These are phyloP conservation scores for Cenchrus purpureus DNA, from an alignment of 176 grass and related monocot genomes.

Conservation along the genomic window DNA sequence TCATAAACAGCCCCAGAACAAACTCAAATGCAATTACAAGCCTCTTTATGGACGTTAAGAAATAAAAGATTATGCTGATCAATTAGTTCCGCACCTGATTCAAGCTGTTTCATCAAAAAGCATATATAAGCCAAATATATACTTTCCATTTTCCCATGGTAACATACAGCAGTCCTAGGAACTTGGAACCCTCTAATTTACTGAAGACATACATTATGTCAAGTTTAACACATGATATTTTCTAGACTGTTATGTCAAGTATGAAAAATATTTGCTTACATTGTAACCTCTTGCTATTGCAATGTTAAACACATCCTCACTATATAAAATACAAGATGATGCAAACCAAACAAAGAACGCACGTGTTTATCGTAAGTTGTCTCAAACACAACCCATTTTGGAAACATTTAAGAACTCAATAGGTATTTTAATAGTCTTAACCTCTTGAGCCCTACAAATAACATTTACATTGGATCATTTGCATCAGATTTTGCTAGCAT, in stretches of 20 bases:
- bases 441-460: neutral
- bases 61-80: neutral
- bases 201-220: neutral
- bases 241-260: neutral
- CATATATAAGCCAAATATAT: neutral
- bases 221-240: neutral
- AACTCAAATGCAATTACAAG: neutral
- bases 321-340: neutral
- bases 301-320: slow-evolving; percentile 4
- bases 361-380: neutral
- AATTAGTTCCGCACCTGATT: neutral
- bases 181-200: neutral
- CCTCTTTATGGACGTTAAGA: neutral
- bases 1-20: neutral
- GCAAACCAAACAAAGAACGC: neutral
- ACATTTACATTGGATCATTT: neutral
- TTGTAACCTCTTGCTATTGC: slow-evolving; percentile 7
- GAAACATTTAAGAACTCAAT: neutral
- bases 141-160: neutral
- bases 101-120: neutral
- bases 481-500: neutral
- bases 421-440: neutral
- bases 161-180: neutral
- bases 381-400: neutral
- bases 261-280: neutral